Base-by-base conservation (phyloP, 305 asterid species). In the Fraxinus ornus region DNA sequence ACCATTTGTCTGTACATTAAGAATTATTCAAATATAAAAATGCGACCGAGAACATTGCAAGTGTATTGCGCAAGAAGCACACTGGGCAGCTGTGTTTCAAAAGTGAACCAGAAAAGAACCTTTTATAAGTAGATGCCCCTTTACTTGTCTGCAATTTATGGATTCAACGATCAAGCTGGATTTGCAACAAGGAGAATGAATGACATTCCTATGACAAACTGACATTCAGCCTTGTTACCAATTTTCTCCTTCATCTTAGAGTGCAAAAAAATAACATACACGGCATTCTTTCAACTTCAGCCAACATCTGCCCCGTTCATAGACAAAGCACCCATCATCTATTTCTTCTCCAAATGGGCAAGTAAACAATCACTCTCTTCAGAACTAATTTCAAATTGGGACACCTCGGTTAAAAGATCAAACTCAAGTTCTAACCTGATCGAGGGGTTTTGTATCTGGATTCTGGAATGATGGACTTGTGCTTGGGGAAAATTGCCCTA, bases 371-470 rank as follows among this genome's bases (percentile, higher is more conserved):
- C 62, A 35, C 75, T 79, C 75, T 79, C 81, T 52, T 41, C 84
- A 36, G 70, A 49, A 41, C 60, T 77, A 64, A 52, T 62, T 83
- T 17, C n/a, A 83, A 33, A 71, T 49, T 80, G 12, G 19, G 39
- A 57, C 55, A 74, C 28, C 30, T 28, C 76, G 24, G 26, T 44
- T 81, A 62, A 72, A 81, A 39, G 80, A 68, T 41, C 62, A 73
- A 80, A 74, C 32, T 71, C 55, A 80, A 32, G 15, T 33, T 35
- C 84, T 81, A 73, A 94, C 98, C 98, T 95, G 88, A 95, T 93
- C 97, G 90, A 90, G 84, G 97, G 93, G 88, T 90, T 91, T 91
- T 90, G 91, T 70, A 97, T 95, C 85, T 92, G 96, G 82, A 92
- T 84, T 30, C 24, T 72, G 44, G 97, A 90, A 57, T 71, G 47